phyloP scores from a whole-genome alignment of 1,139 yeast species.

The Scheffersomyces segobiensis region DNA sequence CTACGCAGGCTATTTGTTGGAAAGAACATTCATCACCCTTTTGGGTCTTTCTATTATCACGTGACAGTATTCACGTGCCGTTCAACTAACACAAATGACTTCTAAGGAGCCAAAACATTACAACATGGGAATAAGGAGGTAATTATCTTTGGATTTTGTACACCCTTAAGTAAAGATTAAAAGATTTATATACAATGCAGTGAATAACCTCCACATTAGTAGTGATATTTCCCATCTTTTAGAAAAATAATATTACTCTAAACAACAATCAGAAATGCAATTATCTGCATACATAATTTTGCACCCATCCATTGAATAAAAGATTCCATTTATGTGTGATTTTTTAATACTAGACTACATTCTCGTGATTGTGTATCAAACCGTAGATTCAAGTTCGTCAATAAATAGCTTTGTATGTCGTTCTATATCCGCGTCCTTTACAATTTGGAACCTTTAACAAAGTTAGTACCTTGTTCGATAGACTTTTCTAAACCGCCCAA shows the following conservation, averaged over 20 bases:
- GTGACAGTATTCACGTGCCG: background rate
- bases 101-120: no score
- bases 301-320: background rate
- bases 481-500: slow-evolving; percentile 55
- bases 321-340: no score
- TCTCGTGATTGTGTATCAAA: background rate
- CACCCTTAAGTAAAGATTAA: no score
- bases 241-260: no score
- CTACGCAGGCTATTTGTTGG: slow-evolving; percentile 19
- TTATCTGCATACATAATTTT: no score
- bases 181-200: no score
- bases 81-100: background rate
- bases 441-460: slow-evolving; percentile 52
- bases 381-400: background rate
- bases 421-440: slow-evolving; percentile 13
- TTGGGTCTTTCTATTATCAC: background rate
- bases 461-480: slow-evolving; percentile 60
- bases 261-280: no score
- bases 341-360: background rate
- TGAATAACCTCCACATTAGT: no score
- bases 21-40: background rate
- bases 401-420: background rate
- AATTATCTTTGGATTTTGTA: no score
- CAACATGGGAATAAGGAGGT: no score
- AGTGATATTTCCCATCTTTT: no score